A percentile compares a stretch with the other conserved stretches of the same genome.
Evolutionary conservation across 148 eudicot species (phyloP).

Genomic region (Chenopodium suecicum): DNA sequence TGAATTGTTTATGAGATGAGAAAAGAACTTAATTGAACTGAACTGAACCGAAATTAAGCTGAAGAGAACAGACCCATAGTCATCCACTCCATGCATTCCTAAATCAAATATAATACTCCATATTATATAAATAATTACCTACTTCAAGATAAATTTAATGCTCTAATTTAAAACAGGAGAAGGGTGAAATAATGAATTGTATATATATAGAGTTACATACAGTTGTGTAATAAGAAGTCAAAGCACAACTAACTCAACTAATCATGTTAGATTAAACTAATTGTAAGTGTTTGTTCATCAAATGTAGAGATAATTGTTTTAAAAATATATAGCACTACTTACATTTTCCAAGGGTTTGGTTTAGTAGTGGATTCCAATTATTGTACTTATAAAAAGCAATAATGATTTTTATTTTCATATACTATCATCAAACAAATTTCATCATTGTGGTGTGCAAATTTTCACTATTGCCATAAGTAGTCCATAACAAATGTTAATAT

Average conservation of each 20-base stretch:
- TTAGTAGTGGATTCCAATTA: slow-evolving; percentile 6
- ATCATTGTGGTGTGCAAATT: neutral
- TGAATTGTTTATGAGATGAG: too few species aligned
- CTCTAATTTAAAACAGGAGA: too few species aligned
- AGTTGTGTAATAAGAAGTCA: neutral
- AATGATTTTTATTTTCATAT: too few species aligned
- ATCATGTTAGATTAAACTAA: neutral
- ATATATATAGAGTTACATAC: neutral
- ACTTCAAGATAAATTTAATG: too few species aligned
- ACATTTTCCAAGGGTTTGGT: neutral
- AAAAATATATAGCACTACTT: neutral
- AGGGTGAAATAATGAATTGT: neutral
- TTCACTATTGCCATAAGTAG: neutral
- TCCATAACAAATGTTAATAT: neutral
- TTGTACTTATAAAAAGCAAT: slow-evolving; percentile 7
- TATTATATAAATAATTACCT: too few species aligned
- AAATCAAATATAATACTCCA: too few species aligned
- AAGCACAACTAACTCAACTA: neutral
- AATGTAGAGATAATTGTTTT: neutral
- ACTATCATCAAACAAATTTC: neutral
- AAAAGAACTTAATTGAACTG: too few species aligned
- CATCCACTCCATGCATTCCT: too few species aligned
- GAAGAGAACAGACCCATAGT: too few species aligned
- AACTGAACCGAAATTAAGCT: too few species aligned
- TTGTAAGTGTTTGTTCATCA: neutral